Evolutionary conservation across 2,329 filamentous ascomycete species (phyloP).

Genomic region (Sporothrix schenckii): DNA sequence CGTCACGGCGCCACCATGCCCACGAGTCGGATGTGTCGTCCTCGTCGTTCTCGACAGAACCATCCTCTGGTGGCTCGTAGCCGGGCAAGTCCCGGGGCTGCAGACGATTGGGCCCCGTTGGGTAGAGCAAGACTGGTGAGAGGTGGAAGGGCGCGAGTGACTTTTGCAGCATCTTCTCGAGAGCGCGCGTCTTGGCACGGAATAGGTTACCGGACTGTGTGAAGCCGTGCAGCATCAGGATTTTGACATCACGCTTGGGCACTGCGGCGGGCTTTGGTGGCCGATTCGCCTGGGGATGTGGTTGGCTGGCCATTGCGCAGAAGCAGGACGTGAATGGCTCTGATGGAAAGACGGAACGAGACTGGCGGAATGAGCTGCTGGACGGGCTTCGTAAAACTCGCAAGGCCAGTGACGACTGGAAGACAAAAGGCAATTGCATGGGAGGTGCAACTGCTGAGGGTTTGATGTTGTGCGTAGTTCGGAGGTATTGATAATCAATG

Average conservation of each 20-base stretch:
- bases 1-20: slow-evolving; percentile 79
- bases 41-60: slow-evolving; percentile 39
- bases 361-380: background rate
- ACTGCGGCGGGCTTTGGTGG: slow-evolving; percentile 40
- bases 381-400: background rate
- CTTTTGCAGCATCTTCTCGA: slow-evolving; percentile 79
- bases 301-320: slow-evolving; percentile 24
- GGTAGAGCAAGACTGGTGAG: slow-evolving; percentile 64
- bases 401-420: background rate
- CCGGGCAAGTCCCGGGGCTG: slow-evolving; percentile 69
- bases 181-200: slow-evolving; percentile 82
- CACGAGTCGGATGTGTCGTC: slow-evolving; percentile 63
- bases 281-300: background rate
- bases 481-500: slow-evolving; percentile 7
- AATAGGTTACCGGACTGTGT: slow-evolving; percentile 88
- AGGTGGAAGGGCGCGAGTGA: slow-evolving; percentile 63
- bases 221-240: slow-evolving; percentile 83
- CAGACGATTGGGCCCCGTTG: slow-evolving; percentile 68
- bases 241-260: slow-evolving; percentile 60
- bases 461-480: background rate
- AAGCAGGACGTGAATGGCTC: background rate
- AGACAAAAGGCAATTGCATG: background rate
- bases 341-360: background rate
- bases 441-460: background rate
- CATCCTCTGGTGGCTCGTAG: slow-evolving; percentile 48